These are phyloP conservation scores for Penicillium alfredii DNA, from an alignment of 495 filamentous ascomycete genomes.

Conservation along the genomic window DNA sequence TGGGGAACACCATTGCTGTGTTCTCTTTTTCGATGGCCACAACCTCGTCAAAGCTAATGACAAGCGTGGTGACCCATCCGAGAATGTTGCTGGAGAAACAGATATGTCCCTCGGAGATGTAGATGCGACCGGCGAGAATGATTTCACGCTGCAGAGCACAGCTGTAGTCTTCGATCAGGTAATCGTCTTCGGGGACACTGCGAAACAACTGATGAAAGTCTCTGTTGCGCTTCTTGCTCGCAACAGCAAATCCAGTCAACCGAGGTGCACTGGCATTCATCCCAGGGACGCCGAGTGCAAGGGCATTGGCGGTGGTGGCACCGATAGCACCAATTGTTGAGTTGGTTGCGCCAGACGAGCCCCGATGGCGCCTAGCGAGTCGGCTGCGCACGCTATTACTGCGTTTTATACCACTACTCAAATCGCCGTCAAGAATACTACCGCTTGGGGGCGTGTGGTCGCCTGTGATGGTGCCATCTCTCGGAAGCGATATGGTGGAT, in stretches of 20 bases:
- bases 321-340: slow-evolving; percentile 65
- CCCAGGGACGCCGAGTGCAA: slow-evolving; percentile 59
- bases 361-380: slow-evolving; percentile 67
- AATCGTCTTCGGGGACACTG: slow-evolving; percentile 96
- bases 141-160: slow-evolving; percentile 95
- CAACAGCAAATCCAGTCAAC: slow-evolving; percentile 91
- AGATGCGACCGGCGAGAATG: slow-evolving; percentile 85
- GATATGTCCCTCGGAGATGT: slow-evolving; percentile 94
- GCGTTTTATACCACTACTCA: slow-evolving; percentile 52
- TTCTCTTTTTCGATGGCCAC: slow-evolving; percentile 95
- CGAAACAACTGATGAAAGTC: slow-evolving; percentile 93
- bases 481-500: slow-evolving; percentile 26
- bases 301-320: slow-evolving; percentile 52
- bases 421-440: slow-evolving; percentile 63
- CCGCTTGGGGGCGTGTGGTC: slow-evolving; percentile 59
- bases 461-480: slow-evolving; percentile 35
- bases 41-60: slow-evolving; percentile 97
- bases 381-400: slow-evolving; percentile 80
- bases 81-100: slow-evolving; percentile 99
- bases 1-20: slow-evolving; percentile 93
- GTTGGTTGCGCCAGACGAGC: slow-evolving; percentile 78
- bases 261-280: slow-evolving; percentile 56
- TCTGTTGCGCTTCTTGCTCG: slow-evolving; percentile 88
- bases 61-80: slow-evolving; percentile 93
- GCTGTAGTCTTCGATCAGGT: slow-evolving; percentile 97